These are phyloP conservation scores for Lentinula edodes DNA, from an alignment of 768 basidiomycete species.

Conservation along the genomic window DNA sequence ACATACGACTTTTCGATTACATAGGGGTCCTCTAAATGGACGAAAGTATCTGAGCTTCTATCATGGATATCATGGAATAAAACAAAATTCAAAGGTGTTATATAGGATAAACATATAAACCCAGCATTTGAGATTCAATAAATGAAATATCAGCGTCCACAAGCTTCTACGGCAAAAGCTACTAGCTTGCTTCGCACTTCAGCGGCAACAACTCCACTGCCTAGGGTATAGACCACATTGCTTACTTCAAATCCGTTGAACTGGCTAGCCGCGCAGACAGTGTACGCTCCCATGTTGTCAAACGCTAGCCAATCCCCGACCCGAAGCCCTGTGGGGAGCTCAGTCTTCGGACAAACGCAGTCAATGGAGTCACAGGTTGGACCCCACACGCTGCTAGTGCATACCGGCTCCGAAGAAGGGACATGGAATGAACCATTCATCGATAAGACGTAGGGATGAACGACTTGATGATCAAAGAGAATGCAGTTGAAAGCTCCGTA, in stretches of 20 bases:
- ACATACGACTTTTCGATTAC: too few relatives aligned
- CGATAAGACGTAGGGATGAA: slow-evolving; percentile 78
- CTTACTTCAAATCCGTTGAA: slow-evolving; percentile 90
- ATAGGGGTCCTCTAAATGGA: too few relatives aligned
- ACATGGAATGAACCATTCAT: slow-evolving; percentile 60
- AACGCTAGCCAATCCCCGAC: slow-evolving; percentile 99
- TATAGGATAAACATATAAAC: too few relatives aligned
- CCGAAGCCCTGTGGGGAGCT: slow-evolving; percentile 61
- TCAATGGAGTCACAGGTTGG: slow-evolving; percentile 99
- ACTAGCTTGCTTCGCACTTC: slow-evolving; percentile 51
- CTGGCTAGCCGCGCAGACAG: slow-evolving; percentile 92
- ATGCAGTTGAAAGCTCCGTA: slow-evolving; percentile 61
- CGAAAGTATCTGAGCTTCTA: too few relatives aligned
- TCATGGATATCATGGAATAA: too few relatives aligned
- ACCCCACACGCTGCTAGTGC: slow-evolving; percentile 81
- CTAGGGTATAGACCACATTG: slow-evolving; percentile 67
- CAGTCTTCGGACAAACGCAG: slow-evolving; percentile 66
- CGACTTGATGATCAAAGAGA: slow-evolving; percentile 92
- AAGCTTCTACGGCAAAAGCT: slow-evolving; percentile 24
- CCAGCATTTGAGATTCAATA: too few relatives aligned
- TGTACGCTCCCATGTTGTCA: slow-evolving; percentile 98
- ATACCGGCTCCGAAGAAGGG: slow-evolving; percentile 33
- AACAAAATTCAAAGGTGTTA: too few relatives aligned
- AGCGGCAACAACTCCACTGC: slow-evolving; percentile 38
- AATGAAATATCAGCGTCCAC: too few relatives aligned